phyloP scores from a whole-genome alignment of 78 protist genomes.

The Speleostelium caveatum region DNA sequence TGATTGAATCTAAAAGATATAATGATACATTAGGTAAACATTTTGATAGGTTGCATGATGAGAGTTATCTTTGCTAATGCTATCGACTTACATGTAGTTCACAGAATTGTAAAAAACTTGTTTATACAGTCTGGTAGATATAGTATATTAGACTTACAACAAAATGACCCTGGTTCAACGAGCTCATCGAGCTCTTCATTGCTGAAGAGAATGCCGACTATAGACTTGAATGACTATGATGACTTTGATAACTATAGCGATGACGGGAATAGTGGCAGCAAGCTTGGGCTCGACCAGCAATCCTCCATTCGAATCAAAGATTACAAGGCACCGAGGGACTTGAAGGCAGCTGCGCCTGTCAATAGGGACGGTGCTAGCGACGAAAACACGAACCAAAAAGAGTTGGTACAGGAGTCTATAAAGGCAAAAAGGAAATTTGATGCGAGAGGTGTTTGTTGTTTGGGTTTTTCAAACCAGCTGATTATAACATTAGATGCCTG shows the following conservation, averaged over 20 bases:
- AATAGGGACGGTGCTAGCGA: too few relatives aligned
- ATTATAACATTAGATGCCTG: slow-evolving; percentile 22
- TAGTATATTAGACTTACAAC: background rate
- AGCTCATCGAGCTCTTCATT: too few relatives aligned
- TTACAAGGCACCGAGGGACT: background rate
- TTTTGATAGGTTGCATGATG: too few relatives aligned
- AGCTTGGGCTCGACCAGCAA: background rate
- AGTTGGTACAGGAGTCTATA: background rate
- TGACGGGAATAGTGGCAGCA: background rate
- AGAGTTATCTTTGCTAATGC: too few relatives aligned
- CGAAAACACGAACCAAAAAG: too few relatives aligned
- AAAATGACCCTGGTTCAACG: background rate
- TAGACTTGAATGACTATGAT: too few relatives aligned
- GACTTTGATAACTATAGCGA: too few relatives aligned
- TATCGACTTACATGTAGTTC: too few relatives aligned
- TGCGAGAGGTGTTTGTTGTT: background rate
- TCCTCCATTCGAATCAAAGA: background rate
- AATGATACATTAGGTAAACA: slow-evolving; percentile 23
- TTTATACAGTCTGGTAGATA: slow-evolving; percentile 40
- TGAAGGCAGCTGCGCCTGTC: too few relatives aligned
- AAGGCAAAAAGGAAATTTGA: background rate
- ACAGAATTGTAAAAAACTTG: slow-evolving; percentile 24
- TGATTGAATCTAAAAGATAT: background rate
- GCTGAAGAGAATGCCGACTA: too few relatives aligned
- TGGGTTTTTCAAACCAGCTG: slow-evolving; percentile 24